Conservation (phyloP, 1,139 yeast species). For the Scheffersomyces segobiensis region DNA sequence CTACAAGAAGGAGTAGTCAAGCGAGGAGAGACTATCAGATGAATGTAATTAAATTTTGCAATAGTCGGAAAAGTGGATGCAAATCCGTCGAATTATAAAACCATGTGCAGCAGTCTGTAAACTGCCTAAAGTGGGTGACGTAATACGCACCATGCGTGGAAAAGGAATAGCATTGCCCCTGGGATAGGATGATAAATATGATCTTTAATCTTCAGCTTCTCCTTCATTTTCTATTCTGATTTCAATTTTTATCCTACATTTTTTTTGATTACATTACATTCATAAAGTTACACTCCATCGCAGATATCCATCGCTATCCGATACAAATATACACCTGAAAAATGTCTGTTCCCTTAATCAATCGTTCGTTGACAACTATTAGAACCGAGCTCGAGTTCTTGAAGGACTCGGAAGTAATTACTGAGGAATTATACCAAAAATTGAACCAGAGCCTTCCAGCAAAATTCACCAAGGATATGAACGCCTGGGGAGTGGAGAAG, state of each 20-base stretch:
- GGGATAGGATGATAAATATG: not conserved
- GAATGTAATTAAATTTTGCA: not conserved
- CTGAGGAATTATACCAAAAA: constrained; percentile 55
- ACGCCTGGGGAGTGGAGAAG: constrained; percentile 51
- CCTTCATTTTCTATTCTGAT: too few relatives aligned
- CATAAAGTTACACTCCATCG: not conserved
- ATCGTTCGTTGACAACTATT: constrained; percentile 74
- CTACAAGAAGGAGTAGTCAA: constrained; percentile 52
- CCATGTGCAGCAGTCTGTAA: not conserved
- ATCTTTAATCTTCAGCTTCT: too few relatives aligned
- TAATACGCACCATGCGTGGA: not conserved
- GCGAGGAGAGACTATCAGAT: constrained; percentile 18
- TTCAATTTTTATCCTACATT: too few relatives aligned
- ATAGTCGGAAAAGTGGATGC: not conserved
- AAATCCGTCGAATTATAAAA: not conserved
- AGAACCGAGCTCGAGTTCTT: constrained; percentile 82
- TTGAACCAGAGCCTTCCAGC: constrained; percentile 57
- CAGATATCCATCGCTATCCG: not conserved
- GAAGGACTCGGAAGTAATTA: constrained; percentile 72
- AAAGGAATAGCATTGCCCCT: not conserved
- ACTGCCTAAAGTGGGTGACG: not conserved
- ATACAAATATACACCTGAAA: not conserved
- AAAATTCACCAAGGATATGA: constrained; percentile 55
- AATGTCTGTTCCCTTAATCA: constrained; percentile 63
- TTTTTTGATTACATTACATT: not conserved